Evolutionary conservation across 2,329 filamentous ascomycete species (phyloP), one percentile per base, ranked within the genome.

Genomic region (Fulvia fulva): DNA sequence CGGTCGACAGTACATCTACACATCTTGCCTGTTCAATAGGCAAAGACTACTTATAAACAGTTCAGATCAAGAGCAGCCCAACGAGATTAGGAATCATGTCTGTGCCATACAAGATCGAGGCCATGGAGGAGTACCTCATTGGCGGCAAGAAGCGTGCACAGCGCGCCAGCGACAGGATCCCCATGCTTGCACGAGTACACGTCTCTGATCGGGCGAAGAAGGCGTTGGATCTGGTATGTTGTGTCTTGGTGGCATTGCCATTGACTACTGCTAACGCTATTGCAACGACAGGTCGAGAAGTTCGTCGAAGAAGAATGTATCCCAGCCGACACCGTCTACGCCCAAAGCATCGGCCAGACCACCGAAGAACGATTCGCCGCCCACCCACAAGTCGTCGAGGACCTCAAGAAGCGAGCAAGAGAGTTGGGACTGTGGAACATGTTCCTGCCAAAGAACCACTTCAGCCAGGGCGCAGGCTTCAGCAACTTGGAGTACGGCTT

Each of bases 401-500:
- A 94, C 56, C 83, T 99, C 34, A 97, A 97, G 83, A 80, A 77
- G 64, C 89, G 91, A 75, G 94, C 93, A 46, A 84, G 82, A 71
- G 82, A 88, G 67, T 83, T 96, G 25, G 94, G 93, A 1, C 81
- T 99, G 47, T 99, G 94, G 94, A 99, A 99, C 78, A 89, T 99
- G 87, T 99, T 99, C 81, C 77, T 99, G 67, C 90, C 94, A 64
- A 93, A 89, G 79, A 91, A 87, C 68, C 92, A 97, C 78, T 97
- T 97, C 82, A 90, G 88, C 75, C 90, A 97, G 78, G 95, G 91
- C 1, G 91, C 93, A 23, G 94, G 94, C 32, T 97, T 91, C 79
- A 90, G 87, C 60, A 99, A 97, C 76, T 81, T 99, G 62, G 94
- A 99, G 77, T 99, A 99, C 73, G 94, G 92, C 12, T 79, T 99